Evolutionary conservation across 805 yeast genomes (phyloP), one percentile per base, ranked within the genome.

Genomic region (Metschnikowia proteae): DNA sequence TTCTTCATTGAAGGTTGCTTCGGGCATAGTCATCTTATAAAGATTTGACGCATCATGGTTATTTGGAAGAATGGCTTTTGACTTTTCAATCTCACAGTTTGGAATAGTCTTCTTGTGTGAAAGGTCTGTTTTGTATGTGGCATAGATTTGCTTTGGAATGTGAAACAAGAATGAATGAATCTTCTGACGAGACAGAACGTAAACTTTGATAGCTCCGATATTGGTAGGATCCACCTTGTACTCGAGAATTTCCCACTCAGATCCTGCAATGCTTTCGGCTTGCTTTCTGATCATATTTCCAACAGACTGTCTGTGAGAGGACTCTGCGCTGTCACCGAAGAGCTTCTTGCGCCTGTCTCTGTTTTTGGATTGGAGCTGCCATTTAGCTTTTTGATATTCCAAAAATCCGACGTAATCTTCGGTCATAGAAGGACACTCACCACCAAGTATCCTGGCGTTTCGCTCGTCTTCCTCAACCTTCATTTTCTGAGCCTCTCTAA

Each of bases 241-340:
- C 56, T 89, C 90, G 32, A 94, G 65, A 33, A 94, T 75, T 53
- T 90, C 89, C 99, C 99, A 94, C 30, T 83, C 79, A 0, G 88
- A 75, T 6, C 84, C 84, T 7, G 88, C 86, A 58, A 85, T 82
- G 36, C 75, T 78, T 60, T 86, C 96, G 0, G 96, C 96, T 58
- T 87, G 94, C 44, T 79, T 78, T 45, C 86, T 78, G 38, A 90
- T 72, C 73, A 90, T 76, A 22, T 78, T 78, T 6, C 90, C 86
- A 38, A 92, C 83, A 0, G 78, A 64, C 11, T 83, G 74, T 55
- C 88, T 72, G 49, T 75, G 79, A 2, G 83, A 70, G 2, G 81
- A 62, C 27, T 72, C 78, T 1, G 75, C 67, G 5, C 77, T 71
- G 29, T 75, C 73, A 33, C 99, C 99, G 72, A 94, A 92, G 26